A percentile compares a stretch with the other conserved stretches of the same genome.
Evolutionary conservation across 345 rosid genomes (phyloP).

Genomic region (Rhizophora mangle): DNA sequence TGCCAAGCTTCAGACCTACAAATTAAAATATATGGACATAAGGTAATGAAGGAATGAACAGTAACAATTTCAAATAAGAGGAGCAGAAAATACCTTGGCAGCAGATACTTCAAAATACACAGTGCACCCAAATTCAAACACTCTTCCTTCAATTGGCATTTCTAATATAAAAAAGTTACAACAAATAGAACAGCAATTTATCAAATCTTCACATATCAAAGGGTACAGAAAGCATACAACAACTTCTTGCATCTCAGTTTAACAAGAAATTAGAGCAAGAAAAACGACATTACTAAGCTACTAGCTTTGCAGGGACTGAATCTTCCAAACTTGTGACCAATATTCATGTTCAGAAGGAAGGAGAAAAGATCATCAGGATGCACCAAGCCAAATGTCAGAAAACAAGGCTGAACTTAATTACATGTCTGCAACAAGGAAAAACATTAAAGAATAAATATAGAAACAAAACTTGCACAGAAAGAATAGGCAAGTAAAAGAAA

Average conservation of each 20-base stretch:
- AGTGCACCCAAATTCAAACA: constrained; percentile 81
- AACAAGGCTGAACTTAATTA: constrained; percentile 92
- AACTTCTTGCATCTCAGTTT: no score
- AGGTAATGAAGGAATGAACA: constrained; percentile 20
- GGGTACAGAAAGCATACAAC: no score
- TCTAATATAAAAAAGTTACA: constrained; percentile 37
- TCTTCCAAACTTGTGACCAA: not conserved
- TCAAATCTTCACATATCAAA: no score
- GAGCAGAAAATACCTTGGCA: constrained; percentile 63
- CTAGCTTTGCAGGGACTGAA: not conserved
- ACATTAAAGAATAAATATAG: no score
- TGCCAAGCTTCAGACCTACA: constrained; percentile 95
- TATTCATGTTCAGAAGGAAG: constrained; percentile 80
- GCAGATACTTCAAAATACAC: constrained; percentile 82
- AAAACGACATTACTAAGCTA: no score
- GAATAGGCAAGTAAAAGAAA: no score
- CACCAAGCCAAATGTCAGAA: constrained; percentile 72
- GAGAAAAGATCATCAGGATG: constrained; percentile 83
- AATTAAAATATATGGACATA: constrained; percentile 20
- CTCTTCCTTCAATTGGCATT: constrained; percentile 89
- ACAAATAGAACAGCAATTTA: not conserved
- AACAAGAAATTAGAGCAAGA: no score
- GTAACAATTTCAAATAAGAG: constrained; percentile 6
- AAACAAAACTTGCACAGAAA: no score
- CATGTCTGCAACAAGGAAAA: constrained; percentile 52